These are phyloP conservation scores for Prunus mira DNA, from an alignment of 306 rosid genomes.

Conservation along the genomic window DNA sequence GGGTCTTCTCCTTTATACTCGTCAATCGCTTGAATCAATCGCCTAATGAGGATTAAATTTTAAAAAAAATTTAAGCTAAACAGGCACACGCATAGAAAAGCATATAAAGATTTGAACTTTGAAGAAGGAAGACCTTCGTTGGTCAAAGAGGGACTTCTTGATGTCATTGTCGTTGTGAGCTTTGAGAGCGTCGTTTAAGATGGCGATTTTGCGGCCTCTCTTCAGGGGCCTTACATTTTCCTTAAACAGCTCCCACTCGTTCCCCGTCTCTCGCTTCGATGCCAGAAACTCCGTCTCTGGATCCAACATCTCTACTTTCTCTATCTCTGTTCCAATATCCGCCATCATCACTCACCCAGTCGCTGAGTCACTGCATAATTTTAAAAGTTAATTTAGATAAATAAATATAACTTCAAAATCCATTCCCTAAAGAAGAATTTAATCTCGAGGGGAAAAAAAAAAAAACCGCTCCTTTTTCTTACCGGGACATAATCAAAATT, in stretches of 20 bases:
- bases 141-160: constrained; percentile 52
- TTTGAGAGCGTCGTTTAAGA: constrained; percentile 68
- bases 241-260: constrained; percentile 88
- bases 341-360: not conserved
- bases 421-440: not conserved
- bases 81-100: not conserved
- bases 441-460: not conserved
- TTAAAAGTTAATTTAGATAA: too few relatives aligned
- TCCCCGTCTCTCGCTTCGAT: constrained; percentile 58
- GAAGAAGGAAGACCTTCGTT: constrained; percentile 47
- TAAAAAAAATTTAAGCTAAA: not conserved
- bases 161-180: constrained; percentile 52
- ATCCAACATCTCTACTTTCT: constrained; percentile 33
- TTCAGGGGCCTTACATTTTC: constrained; percentile 92
- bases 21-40: constrained; percentile 65
- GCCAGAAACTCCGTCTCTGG: constrained; percentile 77
- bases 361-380: not conserved
- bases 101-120: not conserved
- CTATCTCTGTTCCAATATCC: constrained; percentile 7
- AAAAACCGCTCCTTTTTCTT: not conserved
- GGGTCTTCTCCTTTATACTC: constrained; percentile 83
- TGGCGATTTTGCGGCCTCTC: constrained; percentile 74
- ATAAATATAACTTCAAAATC: constrained; percentile 12
- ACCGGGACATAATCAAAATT: not conserved
- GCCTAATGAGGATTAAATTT: constrained; percentile 25